Conservation (phyloP, 1,284 basidiomycete genomes). For the Cerrena zonata region DNA sequence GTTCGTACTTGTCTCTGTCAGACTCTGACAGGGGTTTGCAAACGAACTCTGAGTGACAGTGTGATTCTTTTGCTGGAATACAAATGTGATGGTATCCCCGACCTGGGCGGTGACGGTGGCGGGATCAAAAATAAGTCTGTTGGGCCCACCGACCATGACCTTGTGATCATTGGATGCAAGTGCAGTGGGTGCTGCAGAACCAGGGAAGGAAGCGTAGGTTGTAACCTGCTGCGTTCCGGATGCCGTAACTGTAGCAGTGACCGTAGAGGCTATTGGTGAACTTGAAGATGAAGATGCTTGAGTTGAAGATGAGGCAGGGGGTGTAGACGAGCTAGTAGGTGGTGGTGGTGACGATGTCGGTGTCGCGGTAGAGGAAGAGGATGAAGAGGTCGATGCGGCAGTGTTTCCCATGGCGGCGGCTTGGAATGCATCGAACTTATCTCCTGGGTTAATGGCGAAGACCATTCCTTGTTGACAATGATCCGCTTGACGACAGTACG, state of each 20-base stretch:
- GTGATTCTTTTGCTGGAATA: slow-evolving; percentile 46
- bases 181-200: slow-evolving; percentile 29
- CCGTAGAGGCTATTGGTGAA: slow-evolving; percentile 25
- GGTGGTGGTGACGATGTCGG: slow-evolving; percentile 17
- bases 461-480: slow-evolving; percentile 58
- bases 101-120: slow-evolving; percentile 49
- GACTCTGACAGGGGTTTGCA: slow-evolving; percentile 45
- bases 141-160: slow-evolving; percentile 45
- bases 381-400: slow-evolving; percentile 18
- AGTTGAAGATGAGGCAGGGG: slow-evolving; percentile 9
- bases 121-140: slow-evolving; percentile 43
- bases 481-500: slow-evolving; percentile 42
- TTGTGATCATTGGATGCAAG: slow-evolving; percentile 36
- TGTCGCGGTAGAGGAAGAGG: slow-evolving; percentile 21
- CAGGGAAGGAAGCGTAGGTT: slow-evolving; percentile 29
- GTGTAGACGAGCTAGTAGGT: slow-evolving; percentile 11
- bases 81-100: slow-evolving; percentile 59
- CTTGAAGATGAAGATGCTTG: too few species aligned
- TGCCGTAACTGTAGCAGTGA: slow-evolving; percentile 35
- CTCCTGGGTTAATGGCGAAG: slow-evolving; percentile 56
- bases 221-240: slow-evolving; percentile 23
- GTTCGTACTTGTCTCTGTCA: slow-evolving; percentile 41
- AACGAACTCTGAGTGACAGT: slow-evolving; percentile 57
- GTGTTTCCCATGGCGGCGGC: slow-evolving; percentile 39
- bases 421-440: slow-evolving; percentile 48